A percentile compares a stretch with the other conserved stretches of the same genome.
phyloP scores from a whole-genome alignment of 2,329 filamentous ascomycete genomes.

The Phialophora tarda region DNA sequence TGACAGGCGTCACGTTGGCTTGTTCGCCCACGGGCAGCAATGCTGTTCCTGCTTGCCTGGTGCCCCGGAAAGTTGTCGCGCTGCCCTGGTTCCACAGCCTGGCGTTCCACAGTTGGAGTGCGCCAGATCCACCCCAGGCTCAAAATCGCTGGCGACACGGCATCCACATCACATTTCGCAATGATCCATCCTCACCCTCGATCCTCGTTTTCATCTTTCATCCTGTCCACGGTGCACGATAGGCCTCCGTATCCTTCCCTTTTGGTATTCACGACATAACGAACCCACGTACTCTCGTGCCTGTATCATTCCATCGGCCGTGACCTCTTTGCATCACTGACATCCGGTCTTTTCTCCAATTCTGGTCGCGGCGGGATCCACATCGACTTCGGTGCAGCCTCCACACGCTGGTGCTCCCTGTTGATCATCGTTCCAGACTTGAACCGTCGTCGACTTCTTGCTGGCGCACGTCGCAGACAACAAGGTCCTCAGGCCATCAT shows the following conservation, averaged over 20 bases:
- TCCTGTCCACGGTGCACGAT: not conserved
- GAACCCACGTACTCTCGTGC: not conserved
- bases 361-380: slow-evolving; percentile 23
- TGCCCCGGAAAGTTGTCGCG: slow-evolving; percentile 11
- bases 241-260: slow-evolving; percentile 1
- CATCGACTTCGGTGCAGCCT: slow-evolving; percentile 25
- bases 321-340: not conserved
- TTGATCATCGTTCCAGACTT: slow-evolving; percentile 26
- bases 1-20: not conserved
- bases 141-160: slow-evolving; percentile 18
- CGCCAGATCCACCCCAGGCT: slow-evolving; percentile 11
- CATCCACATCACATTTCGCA: slow-evolving; percentile 22
- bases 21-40: not conserved
- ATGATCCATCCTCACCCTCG: slow-evolving; percentile 14
- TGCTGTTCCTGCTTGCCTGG: slow-evolving; percentile 9
- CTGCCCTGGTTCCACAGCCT: slow-evolving; percentile 4
- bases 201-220: slow-evolving; percentile 17
- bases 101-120: not conserved
- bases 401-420: slow-evolving; percentile 31
- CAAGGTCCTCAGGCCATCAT: slow-evolving; percentile 25
- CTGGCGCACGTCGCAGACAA: slow-evolving; percentile 7
- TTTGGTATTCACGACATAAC: slow-evolving; percentile 2
- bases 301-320: not conserved
- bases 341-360: slow-evolving; percentile 9
- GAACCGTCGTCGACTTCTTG: slow-evolving; percentile 9